phyloP scores from a whole-genome alignment of 352 stramenopile genomes.

The Pythium phragmiticola region DNA sequence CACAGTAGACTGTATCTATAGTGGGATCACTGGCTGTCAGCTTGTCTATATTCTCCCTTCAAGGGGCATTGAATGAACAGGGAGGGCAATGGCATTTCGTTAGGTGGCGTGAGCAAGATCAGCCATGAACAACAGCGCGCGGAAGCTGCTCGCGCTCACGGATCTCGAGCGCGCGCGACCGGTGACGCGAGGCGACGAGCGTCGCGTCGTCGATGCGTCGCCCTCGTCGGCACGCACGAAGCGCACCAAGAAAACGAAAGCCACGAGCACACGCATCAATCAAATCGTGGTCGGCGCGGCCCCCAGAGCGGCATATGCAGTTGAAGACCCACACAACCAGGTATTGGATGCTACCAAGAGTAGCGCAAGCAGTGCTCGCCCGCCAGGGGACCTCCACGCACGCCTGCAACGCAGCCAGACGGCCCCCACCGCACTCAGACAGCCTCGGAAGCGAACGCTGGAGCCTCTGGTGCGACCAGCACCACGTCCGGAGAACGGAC shows the following conservation, averaged over 20 bases:
- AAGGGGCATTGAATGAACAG: neutral
- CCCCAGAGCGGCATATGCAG: neutral
- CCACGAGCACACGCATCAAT: conserved; percentile 4
- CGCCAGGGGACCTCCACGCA: neutral
- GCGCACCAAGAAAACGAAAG: neutral
- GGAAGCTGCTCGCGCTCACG: conserved; percentile 2
- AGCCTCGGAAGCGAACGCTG: neutral
- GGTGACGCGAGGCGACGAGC: neutral
- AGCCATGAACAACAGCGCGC: neutral
- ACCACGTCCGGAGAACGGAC: neutral
- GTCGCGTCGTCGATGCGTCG: neutral
- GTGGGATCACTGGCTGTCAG: too few species aligned
- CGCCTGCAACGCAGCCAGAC: conserved; percentile 19
- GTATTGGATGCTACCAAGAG: neutral
- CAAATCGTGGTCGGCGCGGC: conserved; percentile 14
- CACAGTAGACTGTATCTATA: too few species aligned
- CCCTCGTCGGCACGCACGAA: neutral
- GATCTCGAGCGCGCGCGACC: conserved; percentile 5
- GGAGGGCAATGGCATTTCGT: neutral
- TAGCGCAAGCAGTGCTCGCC: neutral
- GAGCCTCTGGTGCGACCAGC: neutral
- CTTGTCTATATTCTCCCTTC: too few species aligned
- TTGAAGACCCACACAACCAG: neutral
- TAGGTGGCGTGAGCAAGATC: neutral
- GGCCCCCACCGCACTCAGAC: conserved; percentile 8